Evolutionary conservation across 805 yeast genomes (phyloP), one percentile per base, ranked within the genome.

Genomic region (Lachancea nothofagi): DNA sequence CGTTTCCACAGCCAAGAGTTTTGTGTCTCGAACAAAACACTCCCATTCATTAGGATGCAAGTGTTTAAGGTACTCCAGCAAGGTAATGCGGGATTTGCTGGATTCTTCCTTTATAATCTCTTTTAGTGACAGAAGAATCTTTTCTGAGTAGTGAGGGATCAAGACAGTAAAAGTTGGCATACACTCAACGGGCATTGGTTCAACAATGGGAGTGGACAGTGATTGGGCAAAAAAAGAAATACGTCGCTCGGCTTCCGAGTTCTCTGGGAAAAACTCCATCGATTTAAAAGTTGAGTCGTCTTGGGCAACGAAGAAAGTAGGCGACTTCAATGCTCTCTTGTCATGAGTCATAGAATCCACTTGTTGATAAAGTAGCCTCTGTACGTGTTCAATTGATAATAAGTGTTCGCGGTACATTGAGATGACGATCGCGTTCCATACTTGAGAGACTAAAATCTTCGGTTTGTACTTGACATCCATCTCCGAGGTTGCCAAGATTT

Each of bases 161-260:
- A 88, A 67, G 7, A 87, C 95, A 1, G 93, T 77, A 51, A 86
- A 86, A 0, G 84, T 67, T 1, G 95, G 94, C 86, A 84, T 83
- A 31, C 77, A 69, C 15, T 71, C 72, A 6, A 80, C 72, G 0
- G 86, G 74, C 9, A 72, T 62, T 0, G 87, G 80, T 32, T 80
- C 87, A 0, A 86, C 83, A 67, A 87, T 81, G 1, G 95, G 90
- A 0, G 94, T 84, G 0, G 95, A 80, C 30, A 87, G 65, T 0
- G 95, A 85, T 54, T 87, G 95, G 0, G 96, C 96, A 69, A 87
- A 87, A 55, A 84, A 87, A 0, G 95, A 83, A 1, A 87, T 75
- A 47, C 96, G 70, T 51, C 96, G 67, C 54, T 80, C 80, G 0
- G 95, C 95, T 55, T 84, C 95, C 1, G 87, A 75, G 36, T 77